Conservation (phyloP, 306 rosid species). For the Vigna angularis region DNA sequence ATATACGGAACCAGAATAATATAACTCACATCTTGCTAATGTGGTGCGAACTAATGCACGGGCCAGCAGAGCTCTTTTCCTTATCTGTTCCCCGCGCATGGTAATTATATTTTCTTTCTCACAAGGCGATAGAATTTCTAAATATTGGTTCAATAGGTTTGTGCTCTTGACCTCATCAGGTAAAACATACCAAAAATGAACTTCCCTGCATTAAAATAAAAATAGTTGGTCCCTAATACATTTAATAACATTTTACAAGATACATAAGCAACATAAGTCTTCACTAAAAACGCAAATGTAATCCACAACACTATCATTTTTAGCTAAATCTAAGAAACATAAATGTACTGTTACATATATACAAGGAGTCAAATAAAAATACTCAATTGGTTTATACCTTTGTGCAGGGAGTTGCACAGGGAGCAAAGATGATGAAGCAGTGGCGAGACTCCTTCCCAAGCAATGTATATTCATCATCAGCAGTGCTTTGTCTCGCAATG, state of each 20-base stretch:
- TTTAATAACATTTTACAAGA: slow-evolving; percentile 7
- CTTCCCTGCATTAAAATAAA: slow-evolving; percentile 64
- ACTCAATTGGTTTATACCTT: slow-evolving; percentile 48
- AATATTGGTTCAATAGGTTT: slow-evolving; percentile 62
- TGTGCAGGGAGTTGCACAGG: slow-evolving; percentile 71
- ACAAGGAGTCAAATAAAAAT: slow-evolving; percentile 5
- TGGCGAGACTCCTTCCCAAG: slow-evolving; percentile 61
- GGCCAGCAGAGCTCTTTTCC: slow-evolving; percentile 77
- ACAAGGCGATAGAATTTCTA: slow-evolving; percentile 72
- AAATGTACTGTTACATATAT: background rate
- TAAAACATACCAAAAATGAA: slow-evolving; percentile 83
- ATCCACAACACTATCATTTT: slow-evolving; percentile 11
- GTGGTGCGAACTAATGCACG: slow-evolving; percentile 88
- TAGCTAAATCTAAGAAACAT: background rate
- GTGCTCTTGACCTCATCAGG: slow-evolving; percentile 72
- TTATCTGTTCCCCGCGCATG: slow-evolving; percentile 62
- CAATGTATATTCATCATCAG: slow-evolving; percentile 56
- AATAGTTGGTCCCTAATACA: background rate
- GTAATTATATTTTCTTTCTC: slow-evolving; percentile 66
- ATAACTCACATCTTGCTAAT: slow-evolving; percentile 79
- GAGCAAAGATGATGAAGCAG: slow-evolving; percentile 58
- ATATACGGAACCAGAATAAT: slow-evolving; percentile 7
- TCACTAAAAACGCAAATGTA: background rate
- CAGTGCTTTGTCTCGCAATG: slow-evolving; percentile 39
- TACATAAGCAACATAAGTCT: slow-evolving; percentile 21